Conservation (phyloP, 345 rosid genomes). For the Bruguiera sexangula region DNA sequence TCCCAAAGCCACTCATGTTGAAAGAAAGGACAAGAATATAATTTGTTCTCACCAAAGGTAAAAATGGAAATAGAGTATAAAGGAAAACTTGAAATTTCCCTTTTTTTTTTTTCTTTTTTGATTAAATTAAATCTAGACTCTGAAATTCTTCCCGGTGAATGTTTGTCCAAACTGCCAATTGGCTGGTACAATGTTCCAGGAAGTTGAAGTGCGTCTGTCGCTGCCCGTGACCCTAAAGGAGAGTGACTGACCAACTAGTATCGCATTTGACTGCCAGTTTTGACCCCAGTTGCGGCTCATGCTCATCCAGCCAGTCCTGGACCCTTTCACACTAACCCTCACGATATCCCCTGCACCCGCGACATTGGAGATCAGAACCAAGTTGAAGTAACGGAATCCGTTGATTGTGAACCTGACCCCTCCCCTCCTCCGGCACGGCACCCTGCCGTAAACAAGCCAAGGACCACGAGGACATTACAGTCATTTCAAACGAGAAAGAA, state of each 20-base stretch:
- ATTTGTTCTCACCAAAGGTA: neutral
- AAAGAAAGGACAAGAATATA: neutral
- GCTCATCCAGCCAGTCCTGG: constrained; percentile 48
- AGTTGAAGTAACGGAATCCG: constrained; percentile 50
- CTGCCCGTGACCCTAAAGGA: constrained; percentile 58
- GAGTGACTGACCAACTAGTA: constrained; percentile 55
- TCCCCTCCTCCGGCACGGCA: constrained; percentile 45
- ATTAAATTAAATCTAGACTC: constrained; percentile 27
- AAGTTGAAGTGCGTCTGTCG: constrained; percentile 55
- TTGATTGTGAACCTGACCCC: constrained; percentile 57
- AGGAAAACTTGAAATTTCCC: constrained; percentile 12
- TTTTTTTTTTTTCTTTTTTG: neutral
- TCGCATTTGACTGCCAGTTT: constrained; percentile 3
- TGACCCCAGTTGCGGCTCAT: constrained; percentile 59
- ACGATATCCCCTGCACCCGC: neutral
- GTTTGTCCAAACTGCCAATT: constrained; percentile 66
- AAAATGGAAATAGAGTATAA: constrained; percentile 12
- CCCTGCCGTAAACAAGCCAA: constrained; percentile 23
- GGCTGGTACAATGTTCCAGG: constrained; percentile 57
- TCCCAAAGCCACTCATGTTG: too few relatives aligned
- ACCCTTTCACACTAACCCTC: constrained; percentile 28
- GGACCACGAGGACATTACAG: constrained; percentile 30
- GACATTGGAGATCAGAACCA: constrained; percentile 22
- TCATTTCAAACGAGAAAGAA: neutral
- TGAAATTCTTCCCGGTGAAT: constrained; percentile 60